Percentiles rank a stretch among this genome's conserved stretches.
Conservation (phyloP, 306 rosid genomes). For the Castanopsis chinensis region DNA sequence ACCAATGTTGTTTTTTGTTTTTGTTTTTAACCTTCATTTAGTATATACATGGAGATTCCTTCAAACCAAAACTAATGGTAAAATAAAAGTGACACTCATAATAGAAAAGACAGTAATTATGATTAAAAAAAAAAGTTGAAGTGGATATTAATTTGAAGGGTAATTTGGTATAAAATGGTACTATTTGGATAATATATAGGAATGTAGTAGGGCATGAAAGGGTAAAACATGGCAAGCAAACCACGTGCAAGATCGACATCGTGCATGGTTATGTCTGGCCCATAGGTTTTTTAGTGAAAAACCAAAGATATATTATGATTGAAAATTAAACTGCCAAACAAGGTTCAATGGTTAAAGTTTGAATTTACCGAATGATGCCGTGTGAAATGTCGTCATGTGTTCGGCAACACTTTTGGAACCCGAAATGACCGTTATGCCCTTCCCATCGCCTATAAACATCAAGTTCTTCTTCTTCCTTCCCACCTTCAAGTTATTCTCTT, state of each 20-base stretch:
- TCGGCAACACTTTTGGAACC: slow-evolving; percentile 46
- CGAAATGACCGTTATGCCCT: slow-evolving; percentile 65
- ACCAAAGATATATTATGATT: not conserved
- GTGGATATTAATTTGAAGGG: not conserved
- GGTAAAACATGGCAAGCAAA: slow-evolving; percentile 11
- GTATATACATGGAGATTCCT: no score
- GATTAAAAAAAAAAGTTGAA: no score
- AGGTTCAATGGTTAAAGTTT: not conserved
- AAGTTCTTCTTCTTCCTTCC: slow-evolving; percentile 81
- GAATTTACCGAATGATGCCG: slow-evolving; percentile 74
- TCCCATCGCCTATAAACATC: slow-evolving; percentile 92
- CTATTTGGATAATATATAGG: no score
- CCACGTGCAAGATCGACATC: slow-evolving; percentile 35
- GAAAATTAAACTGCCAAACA: not conserved
- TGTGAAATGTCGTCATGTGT: slow-evolving; percentile 80
- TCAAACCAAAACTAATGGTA: no score
- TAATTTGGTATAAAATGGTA: not conserved
- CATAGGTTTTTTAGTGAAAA: not conserved
- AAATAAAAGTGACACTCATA: no score
- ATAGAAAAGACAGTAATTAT: no score
- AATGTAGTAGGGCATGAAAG: not conserved
- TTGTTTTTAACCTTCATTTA: no score
- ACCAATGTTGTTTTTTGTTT: no score
- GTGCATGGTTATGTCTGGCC: slow-evolving; percentile 18
- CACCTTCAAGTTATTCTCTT: slow-evolving; percentile 75